Percentiles rank a stretch among this genome's conserved stretches.
Conservation (phyloP, 306 rosid genomes). For the Ormosia semicastrata region DNA sequence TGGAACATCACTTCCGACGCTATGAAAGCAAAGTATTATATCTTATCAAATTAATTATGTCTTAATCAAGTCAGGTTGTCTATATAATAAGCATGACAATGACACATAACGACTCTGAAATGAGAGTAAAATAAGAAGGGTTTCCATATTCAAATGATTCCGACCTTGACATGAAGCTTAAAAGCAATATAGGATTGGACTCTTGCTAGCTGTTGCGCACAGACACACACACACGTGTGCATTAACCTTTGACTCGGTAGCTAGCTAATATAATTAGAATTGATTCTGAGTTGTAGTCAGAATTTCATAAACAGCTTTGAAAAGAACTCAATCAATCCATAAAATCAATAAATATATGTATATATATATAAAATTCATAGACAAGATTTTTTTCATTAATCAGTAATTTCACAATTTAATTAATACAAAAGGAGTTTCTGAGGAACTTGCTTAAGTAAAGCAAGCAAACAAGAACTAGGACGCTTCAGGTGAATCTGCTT, state of each 20-base stretch:
- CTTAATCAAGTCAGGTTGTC: constrained; percentile 41
- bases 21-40: background rate
- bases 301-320: background rate
- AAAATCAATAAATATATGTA: background rate
- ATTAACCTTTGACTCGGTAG: background rate
- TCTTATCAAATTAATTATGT: constrained; percentile 15
- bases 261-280: background rate
- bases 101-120: constrained; percentile 18
- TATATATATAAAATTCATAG: background rate
- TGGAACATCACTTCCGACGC: constrained; percentile 5
- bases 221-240: constrained; percentile 12
- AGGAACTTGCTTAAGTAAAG: constrained; percentile 56
- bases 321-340: background rate
- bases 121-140: background rate
- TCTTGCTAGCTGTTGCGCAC: constrained; percentile 28
- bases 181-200: background rate
- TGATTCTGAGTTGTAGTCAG: background rate
- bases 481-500: background rate
- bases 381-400: background rate
- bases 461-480: constrained; percentile 55
- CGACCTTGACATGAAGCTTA: constrained; percentile 27
- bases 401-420: background rate
- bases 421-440: constrained; percentile 21
- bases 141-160: constrained; percentile 10
- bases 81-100: constrained; percentile 6